phyloP scores from a whole-genome alignment of 2,329 filamentous ascomycete species.

The Capronia americana region DNA sequence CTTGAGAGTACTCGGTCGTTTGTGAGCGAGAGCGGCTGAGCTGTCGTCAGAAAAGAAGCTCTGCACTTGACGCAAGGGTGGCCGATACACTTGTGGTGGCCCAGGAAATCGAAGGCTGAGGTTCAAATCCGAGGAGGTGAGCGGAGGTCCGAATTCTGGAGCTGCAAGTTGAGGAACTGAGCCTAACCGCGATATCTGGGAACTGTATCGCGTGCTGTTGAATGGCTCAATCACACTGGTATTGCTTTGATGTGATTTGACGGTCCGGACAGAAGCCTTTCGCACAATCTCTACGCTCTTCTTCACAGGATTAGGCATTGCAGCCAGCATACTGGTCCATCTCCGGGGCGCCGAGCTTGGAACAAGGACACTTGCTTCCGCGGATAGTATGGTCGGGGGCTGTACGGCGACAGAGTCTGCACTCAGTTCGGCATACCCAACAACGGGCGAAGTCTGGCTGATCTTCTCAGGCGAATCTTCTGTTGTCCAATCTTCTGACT shows the following conservation, averaged over 20 bases:
- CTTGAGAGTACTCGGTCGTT: constrained; percentile 14
- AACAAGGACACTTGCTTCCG: constrained; percentile 21
- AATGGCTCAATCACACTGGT: constrained; percentile 36
- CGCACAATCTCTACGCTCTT: constrained; percentile 34
- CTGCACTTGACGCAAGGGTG: constrained; percentile 40
- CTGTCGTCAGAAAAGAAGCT: constrained; percentile 51
- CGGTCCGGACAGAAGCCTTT: constrained; percentile 35
- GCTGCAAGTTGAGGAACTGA: constrained; percentile 34
- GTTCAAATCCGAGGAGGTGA: constrained; percentile 35
- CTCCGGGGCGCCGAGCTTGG: constrained; percentile 28
- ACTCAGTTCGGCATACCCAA: constrained; percentile 38
- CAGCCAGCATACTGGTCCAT: constrained; percentile 37
- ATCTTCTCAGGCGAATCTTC: constrained; percentile 28
- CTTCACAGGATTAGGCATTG: constrained; percentile 35
- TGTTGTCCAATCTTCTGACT: constrained; percentile 31
- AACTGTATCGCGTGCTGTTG: constrained; percentile 37
- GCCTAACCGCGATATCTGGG: constrained; percentile 24
- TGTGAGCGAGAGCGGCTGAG: constrained; percentile 37
- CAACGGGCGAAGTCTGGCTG: constrained; percentile 28
- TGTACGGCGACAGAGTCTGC: constrained; percentile 32
- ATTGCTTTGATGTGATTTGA: constrained; percentile 37
- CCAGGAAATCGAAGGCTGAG: constrained; percentile 38
- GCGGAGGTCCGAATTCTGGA: constrained; percentile 37
- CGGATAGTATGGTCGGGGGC: constrained; percentile 18
- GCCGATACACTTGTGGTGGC: constrained; percentile 27